Evolutionary conservation across 2,329 filamentous ascomycete species (phyloP).

Genomic region (Sarocladiaceae sp.): DNA sequence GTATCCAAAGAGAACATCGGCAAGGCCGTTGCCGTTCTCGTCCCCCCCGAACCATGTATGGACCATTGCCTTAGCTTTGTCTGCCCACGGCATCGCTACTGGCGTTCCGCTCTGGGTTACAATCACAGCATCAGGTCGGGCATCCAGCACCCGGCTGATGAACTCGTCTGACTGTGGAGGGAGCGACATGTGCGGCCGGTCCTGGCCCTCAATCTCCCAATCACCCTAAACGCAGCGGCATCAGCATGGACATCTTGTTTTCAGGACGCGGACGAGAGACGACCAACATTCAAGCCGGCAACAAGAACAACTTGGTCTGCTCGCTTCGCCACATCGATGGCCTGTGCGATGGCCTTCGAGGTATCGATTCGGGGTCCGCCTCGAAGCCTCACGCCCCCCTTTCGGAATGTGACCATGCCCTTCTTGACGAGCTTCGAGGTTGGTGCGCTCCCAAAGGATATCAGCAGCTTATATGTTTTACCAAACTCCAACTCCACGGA

Average conservation of each 20-base stretch:
- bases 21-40: conserved; percentile 16
- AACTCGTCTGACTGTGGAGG: conserved; percentile 53
- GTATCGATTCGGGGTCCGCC: conserved; percentile 11
- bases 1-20: conserved; percentile 14
- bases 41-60: conserved; percentile 15
- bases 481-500: conserved; percentile 8
- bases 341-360: conserved; percentile 12
- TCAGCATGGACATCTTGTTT: background rate
- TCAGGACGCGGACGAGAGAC: background rate
- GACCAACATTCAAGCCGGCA: conserved; percentile 44
- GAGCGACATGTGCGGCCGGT: conserved; percentile 61
- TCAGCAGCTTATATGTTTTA: conserved; percentile 11
- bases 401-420: no score
- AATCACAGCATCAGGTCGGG: conserved; percentile 50
- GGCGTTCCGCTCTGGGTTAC: conserved; percentile 57
- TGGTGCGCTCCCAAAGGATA: conserved; percentile 12
- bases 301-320: conserved; percentile 47
- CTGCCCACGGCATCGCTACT: conserved; percentile 26
- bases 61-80: conserved; percentile 29
- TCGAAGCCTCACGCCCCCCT: conserved; percentile 15
- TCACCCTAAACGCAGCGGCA: conserved; percentile 13
- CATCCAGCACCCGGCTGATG: conserved; percentile 45
- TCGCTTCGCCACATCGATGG: conserved; percentile 35
- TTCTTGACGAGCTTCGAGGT: conserved; percentile 12
- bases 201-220: conserved; percentile 44